Percentiles rank a stretch among this genome's conserved stretches.
Conservation (phyloP, 805 yeast species). For the Candida caryicola region DNA sequence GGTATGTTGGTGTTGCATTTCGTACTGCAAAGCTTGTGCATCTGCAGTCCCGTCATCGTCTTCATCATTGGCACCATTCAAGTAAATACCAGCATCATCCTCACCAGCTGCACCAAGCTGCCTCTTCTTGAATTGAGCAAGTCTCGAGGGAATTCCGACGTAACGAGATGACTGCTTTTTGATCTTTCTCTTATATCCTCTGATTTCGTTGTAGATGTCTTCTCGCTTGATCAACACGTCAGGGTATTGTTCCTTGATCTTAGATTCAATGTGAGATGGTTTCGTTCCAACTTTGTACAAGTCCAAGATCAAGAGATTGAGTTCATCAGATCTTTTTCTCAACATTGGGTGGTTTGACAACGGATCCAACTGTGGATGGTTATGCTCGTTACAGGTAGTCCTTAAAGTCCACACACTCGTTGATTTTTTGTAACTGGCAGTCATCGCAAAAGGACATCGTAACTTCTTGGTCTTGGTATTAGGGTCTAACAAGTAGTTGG, state of each 20-base stretch:
- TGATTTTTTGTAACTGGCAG: conserved; percentile 51
- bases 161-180: conserved; percentile 37
- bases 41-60: conserved; percentile 20
- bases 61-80: conserved; percentile 11
- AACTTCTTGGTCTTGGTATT: conserved; percentile 49
- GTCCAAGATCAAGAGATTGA: conserved; percentile 50
- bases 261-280: conserved; percentile 52
- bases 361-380: conserved; percentile 58
- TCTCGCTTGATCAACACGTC: conserved; percentile 55
- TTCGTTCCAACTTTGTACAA: conserved; percentile 54
- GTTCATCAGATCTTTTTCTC: conserved; percentile 51
- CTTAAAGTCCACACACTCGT: conserved; percentile 51
- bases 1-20: conserved; percentile 21
- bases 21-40: conserved; percentile 20
- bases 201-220: conserved; percentile 55
- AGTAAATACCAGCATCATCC: conserved; percentile 11
- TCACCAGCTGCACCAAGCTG: conserved; percentile 10
- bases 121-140: conserved; percentile 23
- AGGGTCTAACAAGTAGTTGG: conserved; percentile 37
- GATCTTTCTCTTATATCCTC: conserved; percentile 53
- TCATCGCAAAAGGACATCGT: conserved; percentile 58
- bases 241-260: conserved; percentile 49
- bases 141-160: conserved; percentile 14
- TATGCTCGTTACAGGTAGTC: conserved; percentile 55
- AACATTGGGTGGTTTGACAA: conserved; percentile 55